Evolutionary conservation across 495 filamentous ascomycete species (phyloP).

Genomic region (Lasiosphaeria miniovina): DNA sequence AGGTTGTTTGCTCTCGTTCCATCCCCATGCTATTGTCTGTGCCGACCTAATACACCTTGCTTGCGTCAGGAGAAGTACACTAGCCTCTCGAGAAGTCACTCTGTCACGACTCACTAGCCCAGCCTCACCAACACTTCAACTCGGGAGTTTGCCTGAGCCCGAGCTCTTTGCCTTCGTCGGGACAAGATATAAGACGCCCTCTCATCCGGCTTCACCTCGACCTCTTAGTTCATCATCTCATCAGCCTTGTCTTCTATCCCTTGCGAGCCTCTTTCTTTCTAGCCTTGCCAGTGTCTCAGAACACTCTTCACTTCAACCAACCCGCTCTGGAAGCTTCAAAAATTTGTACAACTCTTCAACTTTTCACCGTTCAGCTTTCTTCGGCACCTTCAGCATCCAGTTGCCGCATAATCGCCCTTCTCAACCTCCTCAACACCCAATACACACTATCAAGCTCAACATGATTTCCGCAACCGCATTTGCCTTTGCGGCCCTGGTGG

Average conservation of each 20-base stretch:
- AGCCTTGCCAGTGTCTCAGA: conserved; percentile 4
- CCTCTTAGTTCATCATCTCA: conserved; percentile 6
- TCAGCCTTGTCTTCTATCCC: conserved; percentile 6
- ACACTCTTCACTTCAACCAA: conserved; percentile 12
- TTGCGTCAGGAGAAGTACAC: not conserved
- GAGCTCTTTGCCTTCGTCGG: conserved; percentile 3
- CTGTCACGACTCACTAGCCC: conserved; percentile 4
- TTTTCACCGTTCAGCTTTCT: not conserved
- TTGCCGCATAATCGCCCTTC: too few relatives aligned
- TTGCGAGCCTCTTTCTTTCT: not conserved
- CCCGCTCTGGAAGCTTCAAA: conserved; percentile 22
- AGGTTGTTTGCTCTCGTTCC: conserved; percentile 14
- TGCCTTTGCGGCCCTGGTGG: conserved; percentile 25
- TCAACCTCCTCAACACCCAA: not conserved
- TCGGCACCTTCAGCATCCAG: too few relatives aligned
- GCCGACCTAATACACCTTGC: conserved; percentile 8
- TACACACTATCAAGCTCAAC: not conserved
- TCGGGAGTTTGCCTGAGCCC: not conserved
- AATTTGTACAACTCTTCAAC: not conserved
- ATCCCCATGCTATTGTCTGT: conserved; percentile 12
- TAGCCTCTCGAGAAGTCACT: not conserved
- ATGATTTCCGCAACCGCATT: conserved; percentile 31
- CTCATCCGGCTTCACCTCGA: conserved; percentile 7
- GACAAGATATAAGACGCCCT: conserved; percentile 16
- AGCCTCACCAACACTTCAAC: not conserved